Percentiles rank a stretch among this genome's conserved stretches.
Conservation (phyloP, 2,329 filamentous ascomycete genomes). For the Aureobasidium sp. region DNA sequence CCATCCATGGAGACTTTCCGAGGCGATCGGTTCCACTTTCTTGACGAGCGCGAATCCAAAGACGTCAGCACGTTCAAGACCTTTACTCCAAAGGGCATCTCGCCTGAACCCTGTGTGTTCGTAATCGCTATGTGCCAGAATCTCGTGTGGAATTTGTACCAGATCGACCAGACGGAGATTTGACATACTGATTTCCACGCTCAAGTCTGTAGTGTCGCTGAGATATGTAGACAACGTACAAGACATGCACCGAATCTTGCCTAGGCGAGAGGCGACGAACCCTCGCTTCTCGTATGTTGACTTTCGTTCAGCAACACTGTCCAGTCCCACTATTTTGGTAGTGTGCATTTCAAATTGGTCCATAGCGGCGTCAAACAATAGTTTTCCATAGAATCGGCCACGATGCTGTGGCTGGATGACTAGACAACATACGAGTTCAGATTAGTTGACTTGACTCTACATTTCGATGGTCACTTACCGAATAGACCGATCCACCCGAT, state of each 20-base stretch:
- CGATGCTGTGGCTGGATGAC: too few relatives aligned
- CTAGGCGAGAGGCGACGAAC: constrained; percentile 25
- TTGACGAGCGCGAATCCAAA: constrained; percentile 25
- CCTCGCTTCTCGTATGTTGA: constrained; percentile 30
- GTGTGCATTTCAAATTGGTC: constrained; percentile 21
- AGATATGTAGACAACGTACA: constrained; percentile 10
- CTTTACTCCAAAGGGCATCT: background rate
- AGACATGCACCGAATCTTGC: constrained; percentile 21
- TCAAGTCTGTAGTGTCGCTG: background rate
- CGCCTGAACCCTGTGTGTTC: too few relatives aligned
- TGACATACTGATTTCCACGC: too few relatives aligned
- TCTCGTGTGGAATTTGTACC: too few relatives aligned
- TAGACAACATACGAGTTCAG: too few relatives aligned
- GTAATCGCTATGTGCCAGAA: too few relatives aligned
- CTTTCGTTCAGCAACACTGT: constrained; percentile 31
- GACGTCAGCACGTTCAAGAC: constrained; percentile 24
- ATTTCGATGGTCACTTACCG: constrained; percentile 12
- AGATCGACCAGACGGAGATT: too few relatives aligned
- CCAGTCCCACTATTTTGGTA: constrained; percentile 27
- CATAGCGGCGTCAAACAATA: constrained; percentile 27
- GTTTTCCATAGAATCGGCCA: constrained; percentile 18
- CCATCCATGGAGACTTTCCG: constrained; percentile 23
- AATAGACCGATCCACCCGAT: constrained; percentile 35
- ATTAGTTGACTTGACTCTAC: too few relatives aligned
- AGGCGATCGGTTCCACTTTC: constrained; percentile 1